Evolutionary conservation across 2,329 filamentous ascomycete genomes (phyloP), one percentile per base, ranked within the genome.

Genomic region (Sporothrix schenckii): DNA sequence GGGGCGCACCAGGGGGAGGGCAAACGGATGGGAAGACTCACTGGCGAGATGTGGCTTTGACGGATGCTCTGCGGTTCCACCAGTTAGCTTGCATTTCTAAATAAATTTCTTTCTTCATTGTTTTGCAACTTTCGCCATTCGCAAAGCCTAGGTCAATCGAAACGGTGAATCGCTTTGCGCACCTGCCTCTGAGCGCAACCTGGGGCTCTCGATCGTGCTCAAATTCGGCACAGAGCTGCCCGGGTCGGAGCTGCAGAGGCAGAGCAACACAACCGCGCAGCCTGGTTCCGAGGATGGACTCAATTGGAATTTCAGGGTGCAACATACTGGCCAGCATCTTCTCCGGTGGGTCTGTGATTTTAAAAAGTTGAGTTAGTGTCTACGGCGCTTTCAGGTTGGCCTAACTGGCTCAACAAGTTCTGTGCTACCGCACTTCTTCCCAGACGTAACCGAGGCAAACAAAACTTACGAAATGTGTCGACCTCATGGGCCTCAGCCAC

Each of bases 401-500:
- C 44, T 53, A 30, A 13, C 61, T 47, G 63, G 49, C 72, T 72
- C 72, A 72, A 71, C 70, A 73, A 73, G 67, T 67, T 53, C 50
- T 9, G 50, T 60, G 14, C 54, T 41, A 49, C 30, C 56, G 56
- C 58, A 34, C 21, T 52, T 53, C 41, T 47, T 56, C 56, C 56
- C 24, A 68, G 63, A 30, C 30, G 3, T 69, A 61, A 66, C 69
- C 69, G 58, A 70, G 71, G 65, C 16, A 67, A 65, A 30, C 21
- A 34, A 44, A 56, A 75, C 87, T 85, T 81, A 90, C 88, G 87
- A 77, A 83, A 92, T 24, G 91, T 93, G 80, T 92, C 89, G 75
- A 93, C 90, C 78, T 89, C 82, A 80, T 93, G 91, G 77, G 91
- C 90, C 84, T 93, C 91, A 72, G 85, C 84, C 76, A 93, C 91